Evolutionary conservation across 345 rosid genomes (phyloP).

Genomic region (Bruguiera gymnorhiza): DNA sequence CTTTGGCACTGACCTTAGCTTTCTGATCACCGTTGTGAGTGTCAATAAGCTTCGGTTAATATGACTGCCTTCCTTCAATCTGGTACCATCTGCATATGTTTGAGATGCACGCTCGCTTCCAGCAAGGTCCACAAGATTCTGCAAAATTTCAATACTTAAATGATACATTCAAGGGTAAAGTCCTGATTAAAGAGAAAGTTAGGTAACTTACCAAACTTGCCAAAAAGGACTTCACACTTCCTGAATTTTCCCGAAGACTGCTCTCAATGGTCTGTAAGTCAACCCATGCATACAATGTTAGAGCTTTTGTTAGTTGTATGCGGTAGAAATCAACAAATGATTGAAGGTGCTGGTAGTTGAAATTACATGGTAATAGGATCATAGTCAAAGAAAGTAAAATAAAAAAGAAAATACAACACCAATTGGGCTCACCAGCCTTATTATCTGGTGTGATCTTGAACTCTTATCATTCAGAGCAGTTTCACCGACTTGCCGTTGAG

Average conservation of each 20-base stretch:
- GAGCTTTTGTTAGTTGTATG: neutral
- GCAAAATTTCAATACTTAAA: slow-evolving; percentile 23
- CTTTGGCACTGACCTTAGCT: slow-evolving; percentile 65
- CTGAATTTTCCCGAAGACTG: slow-evolving; percentile 71
- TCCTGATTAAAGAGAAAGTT: slow-evolving; percentile 14
- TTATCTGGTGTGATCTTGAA: slow-evolving; percentile 97
- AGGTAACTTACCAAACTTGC: slow-evolving; percentile 75
- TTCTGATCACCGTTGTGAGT: slow-evolving; percentile 88
- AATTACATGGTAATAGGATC: no score
- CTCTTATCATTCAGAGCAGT: slow-evolving; percentile 87
- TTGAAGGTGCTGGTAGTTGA: neutral
- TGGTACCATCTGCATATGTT: slow-evolving; percentile 75
- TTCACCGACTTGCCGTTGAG: slow-evolving; percentile 96
- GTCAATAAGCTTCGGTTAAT: slow-evolving; percentile 93
- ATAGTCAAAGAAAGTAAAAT: neutral
- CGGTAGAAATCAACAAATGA: neutral
- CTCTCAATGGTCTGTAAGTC: slow-evolving; percentile 74
- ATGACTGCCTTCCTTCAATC: slow-evolving; percentile 94
- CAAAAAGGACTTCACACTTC: slow-evolving; percentile 67
- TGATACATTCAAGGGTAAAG: slow-evolving; percentile 1
- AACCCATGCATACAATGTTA: slow-evolving; percentile 26
- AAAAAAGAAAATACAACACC: neutral
- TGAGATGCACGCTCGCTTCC: slow-evolving; percentile 94
- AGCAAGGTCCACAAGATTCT: slow-evolving; percentile 99
- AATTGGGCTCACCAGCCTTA: slow-evolving; percentile 66